phyloP scores from a whole-genome alignment of 2,329 filamentous ascomycete species.

The Colletotrichum sp. region DNA sequence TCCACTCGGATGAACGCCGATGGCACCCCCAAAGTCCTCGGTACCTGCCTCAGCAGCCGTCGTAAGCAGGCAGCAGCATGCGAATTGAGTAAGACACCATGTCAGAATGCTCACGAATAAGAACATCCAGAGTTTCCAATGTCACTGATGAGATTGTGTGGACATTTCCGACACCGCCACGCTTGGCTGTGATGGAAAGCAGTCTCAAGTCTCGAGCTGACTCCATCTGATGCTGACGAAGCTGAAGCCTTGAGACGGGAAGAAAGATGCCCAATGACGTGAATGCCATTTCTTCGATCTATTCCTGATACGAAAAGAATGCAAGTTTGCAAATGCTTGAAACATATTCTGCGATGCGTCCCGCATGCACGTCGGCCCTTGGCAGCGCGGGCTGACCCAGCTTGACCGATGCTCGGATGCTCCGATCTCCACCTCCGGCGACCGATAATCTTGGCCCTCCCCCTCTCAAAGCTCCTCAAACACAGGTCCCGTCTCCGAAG shows the following conservation, averaged over 20 bases:
- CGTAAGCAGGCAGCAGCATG: background rate
- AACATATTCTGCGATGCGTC: background rate
- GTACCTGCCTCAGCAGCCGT: background rate
- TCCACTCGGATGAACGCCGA: background rate
- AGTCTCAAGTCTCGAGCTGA: background rate
- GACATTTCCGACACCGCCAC: background rate
- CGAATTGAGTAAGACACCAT: background rate
- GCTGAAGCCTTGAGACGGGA: background rate
- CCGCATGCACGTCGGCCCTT: background rate
- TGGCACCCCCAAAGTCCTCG: background rate
- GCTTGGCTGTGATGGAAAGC: background rate
- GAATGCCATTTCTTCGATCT: background rate
- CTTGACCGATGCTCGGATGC: background rate
- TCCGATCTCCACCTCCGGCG: background rate
- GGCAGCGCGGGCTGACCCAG: background rate
- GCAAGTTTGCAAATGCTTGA: background rate
- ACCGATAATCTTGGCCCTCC: background rate
- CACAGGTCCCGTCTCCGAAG: background rate
- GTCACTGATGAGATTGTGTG: background rate
- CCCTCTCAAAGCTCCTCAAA: constrained; percentile 7
- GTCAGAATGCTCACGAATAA: background rate
- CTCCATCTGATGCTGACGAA: background rate
- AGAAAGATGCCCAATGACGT: background rate
- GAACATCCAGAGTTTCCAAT: background rate
- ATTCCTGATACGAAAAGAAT: background rate